Conservation (phyloP, 2,329 filamentous ascomycete genomes). For the Penicillium brasilianum region DNA sequence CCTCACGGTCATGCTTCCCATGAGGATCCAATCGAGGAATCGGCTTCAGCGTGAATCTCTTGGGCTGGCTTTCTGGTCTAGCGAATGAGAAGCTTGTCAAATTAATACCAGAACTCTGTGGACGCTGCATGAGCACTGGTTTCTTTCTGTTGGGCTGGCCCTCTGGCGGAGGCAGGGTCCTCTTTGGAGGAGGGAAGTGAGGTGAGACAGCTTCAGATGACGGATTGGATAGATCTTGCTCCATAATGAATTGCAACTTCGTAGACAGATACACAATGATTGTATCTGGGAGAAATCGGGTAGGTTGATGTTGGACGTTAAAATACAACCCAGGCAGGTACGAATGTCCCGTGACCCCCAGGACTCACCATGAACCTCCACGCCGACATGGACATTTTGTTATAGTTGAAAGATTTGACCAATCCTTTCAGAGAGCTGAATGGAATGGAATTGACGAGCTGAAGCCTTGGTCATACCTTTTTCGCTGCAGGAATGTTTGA, state of each 20-base stretch:
- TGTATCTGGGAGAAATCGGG: neutral
- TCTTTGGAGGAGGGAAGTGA: slow-evolving; percentile 3
- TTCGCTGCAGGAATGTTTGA: too few species aligned
- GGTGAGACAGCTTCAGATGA: neutral
- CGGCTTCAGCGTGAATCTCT: slow-evolving; percentile 30
- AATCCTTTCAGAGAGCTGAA: neutral
- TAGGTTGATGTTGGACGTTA: neutral
- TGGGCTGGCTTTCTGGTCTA: slow-evolving; percentile 35
- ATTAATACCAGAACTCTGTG: slow-evolving; percentile 38
- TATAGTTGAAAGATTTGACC: neutral
- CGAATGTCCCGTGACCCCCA: slow-evolving; percentile 2
- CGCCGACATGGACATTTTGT: neutral
- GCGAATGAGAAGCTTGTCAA: slow-evolving; percentile 40
- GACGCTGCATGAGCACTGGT: slow-evolving; percentile 39
- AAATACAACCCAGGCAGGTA: slow-evolving; percentile 2
- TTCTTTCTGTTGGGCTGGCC: neutral
- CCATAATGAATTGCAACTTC: neutral
- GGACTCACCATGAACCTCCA: neutral
- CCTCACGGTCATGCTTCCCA: neutral
- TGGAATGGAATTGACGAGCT: neutral
- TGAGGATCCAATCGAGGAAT: slow-evolving; percentile 16
- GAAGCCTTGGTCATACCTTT: neutral
- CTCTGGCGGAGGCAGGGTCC: neutral
- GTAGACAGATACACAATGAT: too few species aligned
- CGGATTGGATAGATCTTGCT: neutral